Evolutionary conservation across 2,329 filamentous ascomycete species (phyloP), one percentile per base, ranked within the genome.

Genomic region (Talaromyces albobiverticillius): DNA sequence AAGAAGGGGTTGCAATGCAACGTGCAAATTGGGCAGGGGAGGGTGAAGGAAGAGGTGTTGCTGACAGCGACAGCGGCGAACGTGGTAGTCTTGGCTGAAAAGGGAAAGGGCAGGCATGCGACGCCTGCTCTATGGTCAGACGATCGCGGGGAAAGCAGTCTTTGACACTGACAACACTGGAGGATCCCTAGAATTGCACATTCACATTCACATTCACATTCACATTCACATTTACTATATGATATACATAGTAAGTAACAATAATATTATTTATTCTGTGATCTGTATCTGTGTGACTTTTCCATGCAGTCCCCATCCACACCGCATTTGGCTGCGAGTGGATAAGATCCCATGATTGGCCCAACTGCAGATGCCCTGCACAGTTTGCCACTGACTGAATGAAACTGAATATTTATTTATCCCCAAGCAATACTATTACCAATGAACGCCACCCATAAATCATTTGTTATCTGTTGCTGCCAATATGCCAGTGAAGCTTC

Each of bases 71-170:
- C n/a, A n/a, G n/a, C n/a, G 14, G 31, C 13, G 46, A 41, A 25
- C 38, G 26, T 52, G 48, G 47, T 31, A 16, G 52, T 46, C 46
- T 52, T 57, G 31, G 48, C 48, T 48, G 31, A 36, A 51, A 55
- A 31, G 32, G 52, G 55, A 52, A 54, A 48, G 51, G 49, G 48
- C 26, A 38, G 32, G 63, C 59, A 59, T 57, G 59, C 56, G 57
- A n/a, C n/a, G n/a, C n/a, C n/a, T n/a, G n/a, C n/a, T n/a, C n/a
- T n/a, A n/a, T 55, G 53, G 43, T 55, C 53, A 55, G 26, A 69
- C 68, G 70, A 70, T 67, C 69, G 70, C 68, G 67, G 67, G 67
- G 67, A 64, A 68, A 63, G 61, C 62, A 56, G 61, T 11, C n/a
- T n/a, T n/a, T n/a, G n/a, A n/a, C 5, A 31, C 29, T 3, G 13